phyloP scores from a whole-genome alignment of 2,329 filamentous ascomycete genomes.

The Fusarium austroafricanum region DNA sequence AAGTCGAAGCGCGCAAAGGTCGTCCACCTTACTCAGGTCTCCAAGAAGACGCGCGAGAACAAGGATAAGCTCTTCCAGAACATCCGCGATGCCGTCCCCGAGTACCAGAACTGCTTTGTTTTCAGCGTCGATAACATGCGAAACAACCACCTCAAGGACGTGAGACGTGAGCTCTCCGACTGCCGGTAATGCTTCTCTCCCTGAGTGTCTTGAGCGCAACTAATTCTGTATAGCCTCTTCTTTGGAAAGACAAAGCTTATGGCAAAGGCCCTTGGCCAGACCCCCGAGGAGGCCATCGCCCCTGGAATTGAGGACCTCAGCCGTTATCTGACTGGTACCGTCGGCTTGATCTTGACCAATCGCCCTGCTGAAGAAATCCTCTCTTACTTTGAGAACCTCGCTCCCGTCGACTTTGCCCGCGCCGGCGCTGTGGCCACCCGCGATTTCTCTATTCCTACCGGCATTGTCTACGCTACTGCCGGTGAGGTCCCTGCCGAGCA shows the following conservation, averaged over 20 bases:
- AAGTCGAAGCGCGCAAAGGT: conserved; percentile 94
- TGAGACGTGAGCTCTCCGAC: conserved; percentile 85
- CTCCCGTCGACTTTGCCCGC: conserved; percentile 88
- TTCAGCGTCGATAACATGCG: conserved; percentile 98
- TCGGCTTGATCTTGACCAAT: conserved; percentile 92
- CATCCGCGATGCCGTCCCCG: conserved; percentile 84
- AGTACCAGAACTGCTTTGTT: conserved; percentile 92
- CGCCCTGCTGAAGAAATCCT: conserved; percentile 74
- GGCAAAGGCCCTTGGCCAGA: conserved; percentile 89
- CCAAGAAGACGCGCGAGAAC: conserved; percentile 93
- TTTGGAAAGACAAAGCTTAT: conserved; percentile 99
- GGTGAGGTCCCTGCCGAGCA: conserved; percentile 84
- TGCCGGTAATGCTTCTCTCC: conserved; percentile 71
- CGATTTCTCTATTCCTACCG: conserved; percentile 82
- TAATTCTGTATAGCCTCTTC: conserved; percentile 75
- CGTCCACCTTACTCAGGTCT: conserved; percentile 89
- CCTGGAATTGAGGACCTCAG: conserved; percentile 79
- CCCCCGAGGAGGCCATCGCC: conserved; percentile 81
- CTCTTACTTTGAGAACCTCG: conserved; percentile 77
- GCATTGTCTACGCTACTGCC: conserved; percentile 82
- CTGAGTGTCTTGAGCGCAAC: not conserved
- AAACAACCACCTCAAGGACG: conserved; percentile 94
- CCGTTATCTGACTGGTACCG: conserved; percentile 79
- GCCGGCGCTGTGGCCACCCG: conserved; percentile 81
- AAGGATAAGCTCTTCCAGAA: conserved; percentile 89